Evolutionary conservation across 495 filamentous ascomycete genomes (phyloP).

Genomic region (Amphirosellinia nigrospora): DNA sequence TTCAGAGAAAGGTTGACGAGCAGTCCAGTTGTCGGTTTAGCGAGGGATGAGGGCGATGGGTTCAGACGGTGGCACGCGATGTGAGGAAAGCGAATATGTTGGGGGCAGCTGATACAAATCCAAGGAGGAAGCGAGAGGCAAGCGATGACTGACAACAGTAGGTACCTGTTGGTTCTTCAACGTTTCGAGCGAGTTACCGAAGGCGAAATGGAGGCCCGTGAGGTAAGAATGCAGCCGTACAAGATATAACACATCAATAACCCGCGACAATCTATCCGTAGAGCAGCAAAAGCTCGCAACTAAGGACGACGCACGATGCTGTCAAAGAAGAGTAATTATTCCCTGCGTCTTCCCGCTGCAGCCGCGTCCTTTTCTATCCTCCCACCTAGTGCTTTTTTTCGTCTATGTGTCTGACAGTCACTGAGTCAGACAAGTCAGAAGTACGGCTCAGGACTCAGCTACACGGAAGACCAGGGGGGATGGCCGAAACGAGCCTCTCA

Average conservation of each 20-base stretch:
- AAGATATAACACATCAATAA: conserved; percentile 3
- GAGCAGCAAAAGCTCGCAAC: conserved; percentile 11
- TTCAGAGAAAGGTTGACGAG: background rate
- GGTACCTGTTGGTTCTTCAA: background rate
- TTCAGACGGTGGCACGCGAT: background rate
- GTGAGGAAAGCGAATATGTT: background rate
- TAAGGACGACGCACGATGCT: conserved; percentile 18
- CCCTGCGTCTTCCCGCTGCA: background rate
- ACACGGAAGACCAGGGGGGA: conserved; percentile 6
- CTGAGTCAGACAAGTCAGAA: conserved; percentile 16
- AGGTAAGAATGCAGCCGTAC: conserved; percentile 28
- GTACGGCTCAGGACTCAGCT: background rate
- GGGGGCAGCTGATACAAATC: background rate
- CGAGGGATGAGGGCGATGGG: background rate
- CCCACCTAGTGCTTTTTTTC: conserved; percentile 6
- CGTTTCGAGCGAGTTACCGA: conserved; percentile 6
- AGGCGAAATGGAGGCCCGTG: conserved; percentile 27
- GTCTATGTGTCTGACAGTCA: background rate
- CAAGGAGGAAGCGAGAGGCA: background rate
- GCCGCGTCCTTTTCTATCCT: background rate
- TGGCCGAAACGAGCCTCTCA: conserved; percentile 16
- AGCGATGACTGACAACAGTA: conserved; percentile 3
- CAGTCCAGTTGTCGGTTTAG: background rate
- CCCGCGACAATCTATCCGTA: background rate
- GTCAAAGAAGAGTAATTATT: conserved; percentile 5